A percentile compares a stretch with the other conserved stretches of the same genome.
phyloP scores from a whole-genome alignment of 257 asterid genomes.

The Lithospermum erythrorhizon region DNA sequence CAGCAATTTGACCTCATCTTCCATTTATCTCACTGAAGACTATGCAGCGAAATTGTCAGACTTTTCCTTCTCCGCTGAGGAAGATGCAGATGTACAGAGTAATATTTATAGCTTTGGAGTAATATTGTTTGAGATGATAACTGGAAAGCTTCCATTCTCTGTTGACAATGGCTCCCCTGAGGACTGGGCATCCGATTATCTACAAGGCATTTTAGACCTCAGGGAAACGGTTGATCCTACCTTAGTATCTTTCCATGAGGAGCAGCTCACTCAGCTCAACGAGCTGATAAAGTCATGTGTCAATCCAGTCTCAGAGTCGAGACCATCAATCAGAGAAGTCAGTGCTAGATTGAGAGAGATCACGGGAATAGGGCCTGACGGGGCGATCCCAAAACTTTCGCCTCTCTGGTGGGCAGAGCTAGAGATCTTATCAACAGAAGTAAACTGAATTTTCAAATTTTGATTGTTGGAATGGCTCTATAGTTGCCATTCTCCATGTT shows the following conservation, averaged over 20 bases:
- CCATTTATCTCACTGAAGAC: conserved; percentile 65
- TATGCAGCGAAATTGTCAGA: conserved; percentile 81
- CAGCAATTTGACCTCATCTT: conserved; percentile 50
- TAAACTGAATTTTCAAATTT: conserved; percentile 12
- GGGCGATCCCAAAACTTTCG: conserved; percentile 52
- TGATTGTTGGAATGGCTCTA: conserved; percentile 8
- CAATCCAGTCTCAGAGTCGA: conserved; percentile 29
- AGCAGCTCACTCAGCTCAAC: conserved; percentile 40
- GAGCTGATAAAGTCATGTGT: conserved; percentile 44
- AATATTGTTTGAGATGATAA: conserved; percentile 52
- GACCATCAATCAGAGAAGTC: conserved; percentile 48
- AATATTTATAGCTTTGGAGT: conserved; percentile 75
- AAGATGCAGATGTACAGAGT: conserved; percentile 21
- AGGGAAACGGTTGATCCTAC: conserved; percentile 51
- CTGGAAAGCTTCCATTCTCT: conserved; percentile 59
- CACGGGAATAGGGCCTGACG: conserved; percentile 58
- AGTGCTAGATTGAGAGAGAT: conserved; percentile 46
- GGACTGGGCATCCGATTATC: conserved; percentile 67
- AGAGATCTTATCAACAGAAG: conserved; percentile 50
- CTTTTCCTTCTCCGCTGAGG: conserved; percentile 32
- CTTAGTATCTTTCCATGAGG: conserved; percentile 31
- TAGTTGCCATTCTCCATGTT: conserved; percentile 4
- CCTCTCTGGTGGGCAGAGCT: conserved; percentile 98
- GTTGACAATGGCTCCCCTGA: conserved; percentile 34
- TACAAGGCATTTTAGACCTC: conserved; percentile 23